Evolutionary conservation across 2,329 filamentous ascomycete species (phyloP).

Genomic region (Cladophialophora exuberans): DNA sequence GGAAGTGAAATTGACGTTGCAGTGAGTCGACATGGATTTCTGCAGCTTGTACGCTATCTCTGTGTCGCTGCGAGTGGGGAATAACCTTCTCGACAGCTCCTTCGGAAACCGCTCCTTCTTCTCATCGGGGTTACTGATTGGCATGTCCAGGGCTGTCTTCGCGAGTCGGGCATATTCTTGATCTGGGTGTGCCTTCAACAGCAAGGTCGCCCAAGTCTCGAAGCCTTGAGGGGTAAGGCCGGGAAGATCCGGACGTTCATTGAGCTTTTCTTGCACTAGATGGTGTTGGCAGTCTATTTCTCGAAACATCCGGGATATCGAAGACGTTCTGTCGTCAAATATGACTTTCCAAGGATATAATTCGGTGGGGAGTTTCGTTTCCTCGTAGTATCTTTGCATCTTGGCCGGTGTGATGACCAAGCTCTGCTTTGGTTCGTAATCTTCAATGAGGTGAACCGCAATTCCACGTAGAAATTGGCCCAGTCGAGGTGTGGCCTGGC

Average conservation of each 20-base stretch:
- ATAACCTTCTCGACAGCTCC: constrained; percentile 72
- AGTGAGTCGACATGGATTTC: constrained; percentile 60
- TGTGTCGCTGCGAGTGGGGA: constrained; percentile 64
- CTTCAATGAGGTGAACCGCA: constrained; percentile 72
- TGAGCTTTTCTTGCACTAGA: constrained; percentile 60
- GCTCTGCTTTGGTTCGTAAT: constrained; percentile 67
- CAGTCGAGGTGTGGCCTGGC: constrained; percentile 68
- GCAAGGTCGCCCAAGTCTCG: constrained; percentile 69
- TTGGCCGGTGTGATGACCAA: constrained; percentile 77
- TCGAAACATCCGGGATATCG: constrained; percentile 63
- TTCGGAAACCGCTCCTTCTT: constrained; percentile 76
- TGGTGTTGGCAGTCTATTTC: constrained; percentile 63
- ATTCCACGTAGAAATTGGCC: constrained; percentile 73
- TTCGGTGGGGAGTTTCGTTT: constrained; percentile 67
- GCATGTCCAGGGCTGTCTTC: constrained; percentile 69
- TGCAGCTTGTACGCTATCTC: constrained; percentile 64
- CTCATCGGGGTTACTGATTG: constrained; percentile 68
- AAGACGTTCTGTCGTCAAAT: constrained; percentile 57
- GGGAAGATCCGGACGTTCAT: constrained; percentile 62
- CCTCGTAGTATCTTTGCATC: constrained; percentile 72
- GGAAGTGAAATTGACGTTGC: constrained; percentile 50
- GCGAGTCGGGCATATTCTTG: constrained; percentile 72
- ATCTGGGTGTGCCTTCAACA: constrained; percentile 76
- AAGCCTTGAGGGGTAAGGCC: constrained; percentile 71
- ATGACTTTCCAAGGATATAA: constrained; percentile 69